Evolutionary conservation across 768 basidiomycete genomes (phyloP), one percentile per base, ranked within the genome.

Genomic region (Arthromyces matolae): DNA sequence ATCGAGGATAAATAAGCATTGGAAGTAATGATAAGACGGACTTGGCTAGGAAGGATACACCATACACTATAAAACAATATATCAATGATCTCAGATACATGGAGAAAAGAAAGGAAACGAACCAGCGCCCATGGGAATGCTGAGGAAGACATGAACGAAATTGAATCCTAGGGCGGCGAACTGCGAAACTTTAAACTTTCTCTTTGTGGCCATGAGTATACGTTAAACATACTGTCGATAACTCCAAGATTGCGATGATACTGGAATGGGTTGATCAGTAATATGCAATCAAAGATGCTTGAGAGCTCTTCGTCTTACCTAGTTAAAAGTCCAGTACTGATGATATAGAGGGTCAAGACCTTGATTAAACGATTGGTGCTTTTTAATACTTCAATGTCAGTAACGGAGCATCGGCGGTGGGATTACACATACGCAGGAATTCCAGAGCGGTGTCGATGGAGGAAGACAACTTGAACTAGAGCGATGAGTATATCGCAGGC

Each of bases 1-100:
- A 8, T 57, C 45, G 20, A 27, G 51, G 2, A 61, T 57, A 8
- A 65, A 44, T 9, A 66, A 2, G 23, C 6, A 10, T 50, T 36
- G 1, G 32, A 34, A 19, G n/a, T 34, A n/a, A 39, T 3, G 14
- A 4, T 8, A 8, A 24, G 14, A n/a, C 38, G 23, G 5, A 39
- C 38, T 39, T 39, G 20, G 38, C 38, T 10, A 39, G 38, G 25
- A 39, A 39, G 5, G 38, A 39, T 5, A n/a, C 38, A 8, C 14
- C 38, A 16, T 39, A 39, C 8, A 39, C 38, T 39, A 16, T 4
- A 33, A 13, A 18, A 13, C 18, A 33, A 13, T 12, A 33, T 33
- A 31, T 31, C 29, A 31, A 31, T 31, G 14, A 8, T 8, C 14
- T 19, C 19, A 38, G 37, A 13, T 23, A 38, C 23, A n/a, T 32